Evolutionary conservation across 768 basidiomycete species (phyloP), one percentile per base, ranked within the genome.

Genomic region (Trichaptum fuscoviolaceum): DNA sequence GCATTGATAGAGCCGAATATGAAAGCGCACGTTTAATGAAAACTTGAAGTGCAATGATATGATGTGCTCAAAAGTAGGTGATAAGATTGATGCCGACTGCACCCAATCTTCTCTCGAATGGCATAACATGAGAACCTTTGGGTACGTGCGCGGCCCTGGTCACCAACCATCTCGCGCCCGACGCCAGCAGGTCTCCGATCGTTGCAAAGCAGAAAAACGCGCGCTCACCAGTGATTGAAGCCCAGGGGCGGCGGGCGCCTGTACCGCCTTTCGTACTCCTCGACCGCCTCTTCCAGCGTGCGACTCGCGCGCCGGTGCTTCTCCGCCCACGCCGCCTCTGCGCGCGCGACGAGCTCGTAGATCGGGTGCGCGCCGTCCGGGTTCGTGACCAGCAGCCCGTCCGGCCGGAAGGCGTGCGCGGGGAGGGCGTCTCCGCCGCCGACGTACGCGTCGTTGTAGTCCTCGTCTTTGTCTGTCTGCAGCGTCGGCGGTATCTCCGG

Each of bases 201-300:
- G 42, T 15, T 20, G 42, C 26, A 35, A 35, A 26, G 18, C n/a
- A n/a, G n/a, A n/a, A n/a, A n/a, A n/a, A n/a, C n/a, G n/a, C n/a
- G 7, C 42, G 66, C 75, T 64, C 23, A 82, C 82, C 81, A 82
- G 35, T 77, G 76, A 30, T 82, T 80, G 58, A 82, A 82, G 1
- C 79, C 80, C 42, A 71, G 72, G 1, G 81, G 81, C 0, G 82
- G 82, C 3, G 69, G 64, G 15, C 77, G 73, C 35, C 42, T 71
- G 27, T 79, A 79, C 12, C 78, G 71, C 18, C 74, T 68, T 64
- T 68, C 72, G 64, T 82, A 82, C 66, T 83, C 81, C 8, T 67
- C 65, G 0, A 79, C 75, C 0, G 81, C 82, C 62, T 77, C 71
- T 0, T 71, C 72, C 7, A 82, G 70, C 0, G 79, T 78, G 27